phyloP scores from a whole-genome alignment of 2,329 filamentous ascomycete genomes.

The Verticillium nonalfalfae region DNA sequence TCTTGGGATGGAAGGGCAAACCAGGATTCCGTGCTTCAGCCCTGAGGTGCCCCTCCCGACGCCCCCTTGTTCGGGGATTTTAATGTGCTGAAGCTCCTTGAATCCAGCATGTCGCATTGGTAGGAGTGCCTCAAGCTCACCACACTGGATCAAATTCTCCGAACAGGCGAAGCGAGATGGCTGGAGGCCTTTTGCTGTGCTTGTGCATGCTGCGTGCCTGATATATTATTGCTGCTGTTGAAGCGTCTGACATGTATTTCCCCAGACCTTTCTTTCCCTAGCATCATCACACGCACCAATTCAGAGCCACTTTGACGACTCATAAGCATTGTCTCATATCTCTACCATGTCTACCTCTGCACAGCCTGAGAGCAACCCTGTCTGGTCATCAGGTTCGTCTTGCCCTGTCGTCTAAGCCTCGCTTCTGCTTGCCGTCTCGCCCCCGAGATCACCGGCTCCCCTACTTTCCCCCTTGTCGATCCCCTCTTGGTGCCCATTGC shows the following conservation, averaged over 20 bases:
- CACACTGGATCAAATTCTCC: not conserved
- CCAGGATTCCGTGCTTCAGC: not conserved
- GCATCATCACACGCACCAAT: not conserved
- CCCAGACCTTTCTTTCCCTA: not conserved
- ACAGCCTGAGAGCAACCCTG: not conserved
- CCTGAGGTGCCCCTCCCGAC: not conserved
- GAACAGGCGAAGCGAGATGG: not conserved
- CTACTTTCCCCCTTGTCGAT: not conserved
- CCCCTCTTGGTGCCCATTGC: not conserved
- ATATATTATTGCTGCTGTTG: constrained; percentile 1
- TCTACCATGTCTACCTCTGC: not conserved
- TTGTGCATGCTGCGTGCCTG: not conserved
- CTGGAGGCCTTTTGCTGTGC: not conserved
- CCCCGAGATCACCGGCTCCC: not conserved
- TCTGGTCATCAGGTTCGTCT: not conserved
- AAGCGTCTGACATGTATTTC: not conserved
- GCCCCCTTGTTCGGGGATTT: not conserved
- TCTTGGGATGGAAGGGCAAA: not conserved
- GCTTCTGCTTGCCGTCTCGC: not conserved
- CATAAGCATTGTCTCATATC: not conserved
- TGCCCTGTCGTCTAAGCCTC: not conserved
- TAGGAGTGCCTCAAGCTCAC: not conserved
- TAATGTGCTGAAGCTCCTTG: not conserved
- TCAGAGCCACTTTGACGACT: not conserved
- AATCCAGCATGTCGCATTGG: not conserved